Conservation (phyloP, 208 protist species). For the Novymonas esmeraldas region DNA sequence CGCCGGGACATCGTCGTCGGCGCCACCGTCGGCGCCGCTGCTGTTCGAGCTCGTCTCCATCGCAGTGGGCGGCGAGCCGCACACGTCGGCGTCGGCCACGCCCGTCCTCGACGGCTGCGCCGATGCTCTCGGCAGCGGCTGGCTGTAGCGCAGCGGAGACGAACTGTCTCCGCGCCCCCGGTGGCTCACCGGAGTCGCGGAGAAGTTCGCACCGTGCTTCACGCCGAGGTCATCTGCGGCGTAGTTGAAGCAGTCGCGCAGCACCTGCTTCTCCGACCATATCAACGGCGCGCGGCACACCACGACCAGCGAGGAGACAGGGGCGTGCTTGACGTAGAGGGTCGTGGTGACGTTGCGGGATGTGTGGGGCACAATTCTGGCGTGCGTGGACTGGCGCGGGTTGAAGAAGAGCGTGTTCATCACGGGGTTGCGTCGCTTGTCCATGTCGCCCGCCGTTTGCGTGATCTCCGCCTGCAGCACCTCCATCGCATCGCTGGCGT, state of each 20-base stretch:
- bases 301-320: conserved; percentile 30
- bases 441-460: conserved; percentile 41
- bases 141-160: conserved; percentile 20
- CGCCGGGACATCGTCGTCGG: too few species aligned
- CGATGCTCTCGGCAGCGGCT: background rate
- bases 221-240: conserved; percentile 20
- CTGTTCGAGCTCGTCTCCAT: too few species aligned
- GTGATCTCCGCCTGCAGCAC: conserved; percentile 34
- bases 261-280: conserved; percentile 16
- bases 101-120: too few species aligned
- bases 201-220: conserved; percentile 23
- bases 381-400: conserved; percentile 31
- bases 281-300: conserved; percentile 41
- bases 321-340: conserved; percentile 8
- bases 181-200: conserved; percentile 18
- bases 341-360: conserved; percentile 29
- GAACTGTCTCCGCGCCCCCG: background rate
- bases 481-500: conserved; percentile 11
- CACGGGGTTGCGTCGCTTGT: conserved; percentile 31
- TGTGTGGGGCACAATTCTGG: conserved; percentile 23
- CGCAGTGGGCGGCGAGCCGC: too few species aligned
- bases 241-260: conserved; percentile 16
- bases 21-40: too few species aligned
- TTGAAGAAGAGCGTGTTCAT: conserved; percentile 41
- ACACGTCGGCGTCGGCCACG: too few species aligned